These are phyloP conservation scores for Scalesia atractyloides DNA, from an alignment of 129 eudicot genomes.

Conservation along the genomic window DNA sequence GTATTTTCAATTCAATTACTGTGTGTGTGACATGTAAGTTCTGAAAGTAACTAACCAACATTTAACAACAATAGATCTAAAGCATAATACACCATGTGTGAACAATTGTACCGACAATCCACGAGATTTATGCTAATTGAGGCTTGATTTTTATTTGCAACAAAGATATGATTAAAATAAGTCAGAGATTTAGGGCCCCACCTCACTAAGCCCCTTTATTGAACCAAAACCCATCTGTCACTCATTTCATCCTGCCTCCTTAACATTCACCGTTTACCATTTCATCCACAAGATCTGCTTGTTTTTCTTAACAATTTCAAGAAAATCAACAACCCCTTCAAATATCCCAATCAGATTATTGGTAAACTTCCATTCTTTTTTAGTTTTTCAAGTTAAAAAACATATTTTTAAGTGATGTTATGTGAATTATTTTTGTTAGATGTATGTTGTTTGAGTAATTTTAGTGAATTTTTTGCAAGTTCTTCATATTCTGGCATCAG, in stretches of 20 bases:
- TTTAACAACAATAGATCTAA: constrained; percentile 2
- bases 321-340: neutral
- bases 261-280: constrained; percentile 6
- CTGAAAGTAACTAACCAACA: no score
- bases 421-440: constrained; percentile 17
- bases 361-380: constrained; percentile 15
- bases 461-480: neutral
- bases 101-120: neutral
- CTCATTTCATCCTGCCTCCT: constrained; percentile 29
- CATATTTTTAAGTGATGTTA: constrained; percentile 2
- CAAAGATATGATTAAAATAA: neutral
- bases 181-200: constrained; percentile 10
- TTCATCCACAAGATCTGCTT: constrained; percentile 29
- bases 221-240: constrained; percentile 36
- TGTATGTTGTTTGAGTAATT: neutral
- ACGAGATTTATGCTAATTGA: constrained; percentile 4
- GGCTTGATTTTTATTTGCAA: neutral
- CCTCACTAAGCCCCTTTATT: neutral
- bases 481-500: constrained; percentile 1
- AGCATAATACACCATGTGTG: neutral
- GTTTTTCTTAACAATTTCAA: neutral
- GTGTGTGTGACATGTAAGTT: no score
- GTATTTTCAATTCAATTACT: no score
- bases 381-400: constrained; percentile 10
- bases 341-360: constrained; percentile 17